Conservation (phyloP, 2,329 filamentous ascomycete species). For the Penicillium frequentans region DNA sequence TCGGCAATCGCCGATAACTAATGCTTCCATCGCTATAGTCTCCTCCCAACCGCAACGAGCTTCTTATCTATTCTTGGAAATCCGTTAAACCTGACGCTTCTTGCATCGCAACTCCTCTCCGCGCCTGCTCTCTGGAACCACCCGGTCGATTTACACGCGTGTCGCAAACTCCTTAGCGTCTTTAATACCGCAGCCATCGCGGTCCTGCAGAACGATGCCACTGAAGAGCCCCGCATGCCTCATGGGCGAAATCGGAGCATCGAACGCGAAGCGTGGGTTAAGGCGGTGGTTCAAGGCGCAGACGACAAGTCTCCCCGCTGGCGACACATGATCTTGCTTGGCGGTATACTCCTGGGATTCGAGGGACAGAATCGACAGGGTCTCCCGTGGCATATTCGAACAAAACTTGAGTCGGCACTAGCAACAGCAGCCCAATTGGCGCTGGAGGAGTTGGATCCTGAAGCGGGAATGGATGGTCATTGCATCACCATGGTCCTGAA, state of each 20-base stretch:
- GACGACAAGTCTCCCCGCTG: slow-evolving; percentile 67
- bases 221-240: slow-evolving; percentile 35
- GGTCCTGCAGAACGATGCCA: slow-evolving; percentile 49
- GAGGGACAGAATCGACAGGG: slow-evolving; percentile 63
- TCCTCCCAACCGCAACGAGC: slow-evolving; percentile 55
- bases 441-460: slow-evolving; percentile 56
- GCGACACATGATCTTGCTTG: slow-evolving; percentile 80
- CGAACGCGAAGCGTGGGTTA: slow-evolving; percentile 57
- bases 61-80: slow-evolving; percentile 56
- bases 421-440: slow-evolving; percentile 76
- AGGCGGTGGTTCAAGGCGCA: slow-evolving; percentile 59
- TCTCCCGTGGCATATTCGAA: slow-evolving; percentile 64
- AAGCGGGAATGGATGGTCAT: slow-evolving; percentile 51
- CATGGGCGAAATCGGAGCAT: slow-evolving; percentile 52
- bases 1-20: slow-evolving; percentile 14
- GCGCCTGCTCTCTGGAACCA: slow-evolving; percentile 60
- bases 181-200: slow-evolving; percentile 62
- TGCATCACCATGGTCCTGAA: slow-evolving; percentile 70
- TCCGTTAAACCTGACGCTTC: slow-evolving; percentile 60
- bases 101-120: slow-evolving; percentile 60
- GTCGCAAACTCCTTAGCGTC: slow-evolving; percentile 58
- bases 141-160: slow-evolving; percentile 55
- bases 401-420: slow-evolving; percentile 70
- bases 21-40: slow-evolving; percentile 29
- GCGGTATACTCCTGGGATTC: slow-evolving; percentile 75